Percentiles rank a stretch among this genome's conserved stretches.
These are phyloP conservation scores for Cyclotella cryptica DNA, from an alignment of 108 stramenopile genomes.

Conservation along the genomic window DNA sequence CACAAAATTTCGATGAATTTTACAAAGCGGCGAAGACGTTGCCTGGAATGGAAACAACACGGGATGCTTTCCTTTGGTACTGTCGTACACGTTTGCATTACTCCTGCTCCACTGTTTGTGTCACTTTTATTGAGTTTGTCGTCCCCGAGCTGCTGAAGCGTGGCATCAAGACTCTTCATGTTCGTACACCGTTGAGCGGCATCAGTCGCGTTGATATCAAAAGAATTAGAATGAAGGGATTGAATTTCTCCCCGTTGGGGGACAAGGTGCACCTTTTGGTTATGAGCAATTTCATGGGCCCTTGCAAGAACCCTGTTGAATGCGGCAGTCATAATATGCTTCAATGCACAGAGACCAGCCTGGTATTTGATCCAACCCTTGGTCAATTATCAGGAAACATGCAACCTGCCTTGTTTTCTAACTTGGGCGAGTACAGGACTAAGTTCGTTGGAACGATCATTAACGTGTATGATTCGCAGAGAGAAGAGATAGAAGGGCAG, in stretches of 20 bases:
- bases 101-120: conserved; percentile 12
- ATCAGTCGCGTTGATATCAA: not conserved
- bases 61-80: conserved; percentile 10
- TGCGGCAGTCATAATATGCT: conserved; percentile 1
- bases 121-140: conserved; percentile 6
- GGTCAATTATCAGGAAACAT: conserved; percentile 6
- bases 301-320: not conserved
- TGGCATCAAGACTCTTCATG: conserved; percentile 1
- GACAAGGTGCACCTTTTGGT: conserved; percentile 1
- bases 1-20: conserved; percentile 1
- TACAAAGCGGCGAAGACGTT: not conserved
- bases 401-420: not conserved
- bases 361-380: conserved; percentile 10
- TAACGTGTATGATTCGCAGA: not conserved
- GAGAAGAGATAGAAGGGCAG: not conserved
- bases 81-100: conserved; percentile 15
- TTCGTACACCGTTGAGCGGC: not conserved
- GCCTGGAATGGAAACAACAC: conserved; percentile 2
- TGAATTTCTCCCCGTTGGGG: not conserved
- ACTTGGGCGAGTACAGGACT: not conserved
- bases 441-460: not conserved
- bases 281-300: not conserved
- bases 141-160: conserved; percentile 7
- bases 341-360: conserved; percentile 2
- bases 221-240: not conserved